Evolutionary conservation across 495 filamentous ascomycete species (phyloP).

Genomic region (Peziza echinospora): DNA sequence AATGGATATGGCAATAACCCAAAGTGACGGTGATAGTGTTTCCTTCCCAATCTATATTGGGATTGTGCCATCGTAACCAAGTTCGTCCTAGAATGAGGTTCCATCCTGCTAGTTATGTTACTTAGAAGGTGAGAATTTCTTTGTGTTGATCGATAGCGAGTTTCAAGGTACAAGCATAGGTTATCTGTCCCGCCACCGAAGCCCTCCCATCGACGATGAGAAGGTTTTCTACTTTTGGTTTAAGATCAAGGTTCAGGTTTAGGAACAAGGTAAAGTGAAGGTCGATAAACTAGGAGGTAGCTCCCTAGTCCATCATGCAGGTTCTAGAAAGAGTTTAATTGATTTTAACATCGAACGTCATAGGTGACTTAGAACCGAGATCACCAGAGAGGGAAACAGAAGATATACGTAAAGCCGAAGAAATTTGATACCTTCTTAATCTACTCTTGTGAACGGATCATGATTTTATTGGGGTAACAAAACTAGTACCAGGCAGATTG

Average conservation of each 20-base stretch:
- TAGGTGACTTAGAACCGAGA: background rate
- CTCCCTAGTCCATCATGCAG: too few relatives aligned
- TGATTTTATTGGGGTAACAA: too few relatives aligned
- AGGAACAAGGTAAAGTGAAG: background rate
- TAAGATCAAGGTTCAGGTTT: background rate
- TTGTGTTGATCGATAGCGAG: background rate
- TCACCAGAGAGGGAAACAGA: background rate
- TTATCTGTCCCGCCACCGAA: background rate
- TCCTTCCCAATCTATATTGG: background rate
- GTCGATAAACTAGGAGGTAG: background rate
- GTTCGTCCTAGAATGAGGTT: background rate
- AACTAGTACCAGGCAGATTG: too few relatives aligned
- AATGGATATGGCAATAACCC: background rate
- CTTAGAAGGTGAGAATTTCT: background rate
- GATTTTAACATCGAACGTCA: background rate
- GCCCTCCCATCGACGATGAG: background rate
- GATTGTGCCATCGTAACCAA: background rate
- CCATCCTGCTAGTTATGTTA: background rate
- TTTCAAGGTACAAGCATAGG: background rate
- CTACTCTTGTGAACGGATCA: background rate
- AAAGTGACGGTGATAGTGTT: background rate
- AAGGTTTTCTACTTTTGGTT: background rate
- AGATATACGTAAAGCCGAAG: background rate
- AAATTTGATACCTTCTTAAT: background rate
- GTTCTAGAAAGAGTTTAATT: too few relatives aligned